Evolutionary conservation across 2,329 filamentous ascomycete genomes (phyloP), one percentile per base, ranked within the genome.

Genomic region (Fusarium algeriense): DNA sequence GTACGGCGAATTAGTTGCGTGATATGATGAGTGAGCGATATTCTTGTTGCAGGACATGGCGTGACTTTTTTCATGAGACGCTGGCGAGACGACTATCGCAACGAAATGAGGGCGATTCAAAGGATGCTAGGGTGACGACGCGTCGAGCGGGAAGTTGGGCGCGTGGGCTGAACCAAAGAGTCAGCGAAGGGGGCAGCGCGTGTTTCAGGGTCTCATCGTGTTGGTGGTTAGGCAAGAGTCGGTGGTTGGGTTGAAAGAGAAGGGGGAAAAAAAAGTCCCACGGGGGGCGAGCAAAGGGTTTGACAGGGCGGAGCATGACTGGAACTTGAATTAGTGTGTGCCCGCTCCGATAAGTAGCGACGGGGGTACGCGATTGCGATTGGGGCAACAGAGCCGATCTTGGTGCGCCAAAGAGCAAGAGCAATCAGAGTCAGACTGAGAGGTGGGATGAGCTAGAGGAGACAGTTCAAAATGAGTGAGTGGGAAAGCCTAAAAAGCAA

Each of bases 131-230:
- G 44, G 44, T 56, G 67, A 67, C 56, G 60, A 73, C 72, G 74
- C 75, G 71, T 69, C 60, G 67, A 57, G 50, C 40, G 43, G 59
- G 56, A 65, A 30, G 7, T 30, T 30, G 59, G 64, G 55, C 60
- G 50, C 58, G 59, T 56, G 60, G 64, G 44, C 60, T 69, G 66
- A 64, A 54, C 60, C 53, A 44, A 60, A 56, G 43, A 65, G 60
- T 70, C 63, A 72, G 75, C 44, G 68, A 75, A 73, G 71, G 73
- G 72, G 70, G 73, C 50, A 73, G 67, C 64, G 62, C 67, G 64
- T 77, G 75, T 77, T 77, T 76, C 75, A 76, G 75, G 71, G 71
- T 75, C 61, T 57, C 49, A 50, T 67, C 61, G 38, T 64, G 63
- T 55, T 69, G 70, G 71, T 76, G 71, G 74, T 71, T 67, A 50